Percentiles rank a stretch among this genome's conserved stretches.
These are phyloP conservation scores for Davidsoniella eucalypti DNA, from an alignment of 2,329 filamentous ascomycete species.

Conservation along the genomic window DNA sequence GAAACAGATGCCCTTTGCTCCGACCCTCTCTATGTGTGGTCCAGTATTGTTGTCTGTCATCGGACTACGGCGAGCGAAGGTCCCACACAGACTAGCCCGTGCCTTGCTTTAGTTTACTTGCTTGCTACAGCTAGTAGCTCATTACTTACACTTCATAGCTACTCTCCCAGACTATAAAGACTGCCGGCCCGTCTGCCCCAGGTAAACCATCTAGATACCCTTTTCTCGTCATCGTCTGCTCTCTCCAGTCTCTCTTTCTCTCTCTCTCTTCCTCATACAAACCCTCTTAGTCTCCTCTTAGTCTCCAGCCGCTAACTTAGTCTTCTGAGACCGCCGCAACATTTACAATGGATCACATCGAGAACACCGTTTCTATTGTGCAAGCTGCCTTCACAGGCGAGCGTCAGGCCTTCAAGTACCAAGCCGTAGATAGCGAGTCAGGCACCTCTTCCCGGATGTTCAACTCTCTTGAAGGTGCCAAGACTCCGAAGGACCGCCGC, in stretches of 20 bases:
- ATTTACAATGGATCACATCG: slow-evolving; percentile 9
- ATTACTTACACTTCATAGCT: too few relatives aligned
- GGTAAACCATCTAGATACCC: too few relatives aligned
- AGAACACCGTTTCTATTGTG: background rate
- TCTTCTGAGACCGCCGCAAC: background rate
- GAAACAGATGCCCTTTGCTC: too few relatives aligned
- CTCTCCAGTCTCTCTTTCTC: background rate
- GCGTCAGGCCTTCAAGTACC: slow-evolving; percentile 5
- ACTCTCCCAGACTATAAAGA: too few relatives aligned
- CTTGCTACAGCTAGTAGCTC: too few relatives aligned
- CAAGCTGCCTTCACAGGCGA: slow-evolving; percentile 5
- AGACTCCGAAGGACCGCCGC: slow-evolving; percentile 5
- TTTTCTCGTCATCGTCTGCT: background rate
- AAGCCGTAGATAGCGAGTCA: background rate
- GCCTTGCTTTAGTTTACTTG: too few relatives aligned
- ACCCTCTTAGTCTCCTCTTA: background rate
- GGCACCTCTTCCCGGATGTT: background rate
- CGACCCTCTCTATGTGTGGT: too few relatives aligned
- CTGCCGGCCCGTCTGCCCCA: too few relatives aligned
- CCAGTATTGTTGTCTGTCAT: too few relatives aligned
- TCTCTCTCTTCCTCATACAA: background rate
- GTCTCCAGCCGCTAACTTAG: background rate
- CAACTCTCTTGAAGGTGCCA: background rate
- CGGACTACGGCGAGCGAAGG: too few relatives aligned
- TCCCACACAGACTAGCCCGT: too few relatives aligned